Evolutionary conservation across 2,329 filamentous ascomycete genomes (phyloP).

Genomic region (Fusarium compactum): DNA sequence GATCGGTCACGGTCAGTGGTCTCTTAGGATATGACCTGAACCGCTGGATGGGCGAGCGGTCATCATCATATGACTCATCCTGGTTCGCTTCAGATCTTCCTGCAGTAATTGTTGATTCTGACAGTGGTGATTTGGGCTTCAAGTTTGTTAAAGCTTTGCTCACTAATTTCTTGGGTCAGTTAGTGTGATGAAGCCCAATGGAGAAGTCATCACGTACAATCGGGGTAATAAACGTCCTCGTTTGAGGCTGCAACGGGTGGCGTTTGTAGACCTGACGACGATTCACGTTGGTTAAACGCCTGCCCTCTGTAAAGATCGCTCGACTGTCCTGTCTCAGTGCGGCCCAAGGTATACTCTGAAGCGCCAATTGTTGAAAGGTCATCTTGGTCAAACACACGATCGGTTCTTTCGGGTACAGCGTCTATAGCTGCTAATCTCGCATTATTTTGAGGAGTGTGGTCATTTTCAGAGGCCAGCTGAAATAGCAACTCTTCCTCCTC

Average conservation of each 20-base stretch:
- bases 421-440: constrained; percentile 36
- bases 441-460: constrained; percentile 22
- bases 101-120: constrained; percentile 30
- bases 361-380: constrained; percentile 12
- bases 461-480: constrained; percentile 48
- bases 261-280: constrained; percentile 12
- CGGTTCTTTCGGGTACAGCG: constrained; percentile 39
- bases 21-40: constrained; percentile 84
- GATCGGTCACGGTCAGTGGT: constrained; percentile 86
- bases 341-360: constrained; percentile 6
- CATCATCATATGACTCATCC: constrained; percentile 48
- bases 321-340: constrained; percentile 2
- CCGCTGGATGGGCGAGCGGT: constrained; percentile 74
- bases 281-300: neutral
- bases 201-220: constrained; percentile 60
- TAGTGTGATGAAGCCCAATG: constrained; percentile 55
- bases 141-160: constrained; percentile 56
- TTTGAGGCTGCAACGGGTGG: constrained; percentile 27
- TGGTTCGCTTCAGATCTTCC: constrained; percentile 8
- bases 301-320: constrained; percentile 16
- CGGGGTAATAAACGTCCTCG: constrained; percentile 60
- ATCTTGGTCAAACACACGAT: constrained; percentile 20
- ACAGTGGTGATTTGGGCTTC: constrained; percentile 27
- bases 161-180: constrained; percentile 76
- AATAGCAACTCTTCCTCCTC: constrained; percentile 61